These are phyloP conservation scores for Kingdonia uniflora DNA, from an alignment of 164 flowering plant genomes.

Conservation along the genomic window DNA sequence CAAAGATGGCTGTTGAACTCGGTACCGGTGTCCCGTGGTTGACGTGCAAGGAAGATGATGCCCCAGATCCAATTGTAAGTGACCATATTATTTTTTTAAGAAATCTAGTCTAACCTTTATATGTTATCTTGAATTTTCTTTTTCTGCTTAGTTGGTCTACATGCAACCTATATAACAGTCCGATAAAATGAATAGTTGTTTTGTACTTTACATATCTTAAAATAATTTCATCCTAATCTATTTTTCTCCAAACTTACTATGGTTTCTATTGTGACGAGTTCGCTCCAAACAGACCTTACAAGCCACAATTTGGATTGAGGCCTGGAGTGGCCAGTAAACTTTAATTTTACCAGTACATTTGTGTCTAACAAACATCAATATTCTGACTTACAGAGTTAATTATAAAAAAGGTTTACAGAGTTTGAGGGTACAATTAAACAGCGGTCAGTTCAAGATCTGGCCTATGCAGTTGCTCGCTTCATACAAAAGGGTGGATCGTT, in stretches of 20 bases:
- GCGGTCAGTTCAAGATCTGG: constrained; percentile 86
- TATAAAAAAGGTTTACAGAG: constrained; percentile 58
- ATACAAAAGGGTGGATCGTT: constrained; percentile 81
- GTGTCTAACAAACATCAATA: too few relatives aligned
- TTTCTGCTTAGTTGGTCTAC: too few relatives aligned
- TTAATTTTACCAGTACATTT: not conserved
- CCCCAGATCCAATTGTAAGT: constrained; percentile 71
- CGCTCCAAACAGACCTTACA: constrained; percentile 81
- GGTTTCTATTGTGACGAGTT: constrained; percentile 94
- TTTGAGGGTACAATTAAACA: constrained; percentile 64
- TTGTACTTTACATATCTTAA: too few relatives aligned
- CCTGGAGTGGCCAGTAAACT: constrained; percentile 84
- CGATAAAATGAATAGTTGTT: too few relatives aligned
- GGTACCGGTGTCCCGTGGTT: constrained; percentile 73
- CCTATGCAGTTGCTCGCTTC: constrained; percentile 91
- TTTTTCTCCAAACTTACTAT: constrained; percentile 19
- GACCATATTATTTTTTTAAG: not conserved
- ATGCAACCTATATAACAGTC: too few relatives aligned
- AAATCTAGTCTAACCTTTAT: not conserved
- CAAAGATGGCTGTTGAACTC: constrained; percentile 52
- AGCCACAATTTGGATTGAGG: constrained; percentile 95
- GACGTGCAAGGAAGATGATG: constrained; percentile 77
- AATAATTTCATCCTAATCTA: not conserved
- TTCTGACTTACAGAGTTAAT: too few relatives aligned
- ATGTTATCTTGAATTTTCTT: too few relatives aligned